Base-by-base conservation (phyloP, 176 grass and related monocot genomes). In the Microstegium vimineum region DNA sequence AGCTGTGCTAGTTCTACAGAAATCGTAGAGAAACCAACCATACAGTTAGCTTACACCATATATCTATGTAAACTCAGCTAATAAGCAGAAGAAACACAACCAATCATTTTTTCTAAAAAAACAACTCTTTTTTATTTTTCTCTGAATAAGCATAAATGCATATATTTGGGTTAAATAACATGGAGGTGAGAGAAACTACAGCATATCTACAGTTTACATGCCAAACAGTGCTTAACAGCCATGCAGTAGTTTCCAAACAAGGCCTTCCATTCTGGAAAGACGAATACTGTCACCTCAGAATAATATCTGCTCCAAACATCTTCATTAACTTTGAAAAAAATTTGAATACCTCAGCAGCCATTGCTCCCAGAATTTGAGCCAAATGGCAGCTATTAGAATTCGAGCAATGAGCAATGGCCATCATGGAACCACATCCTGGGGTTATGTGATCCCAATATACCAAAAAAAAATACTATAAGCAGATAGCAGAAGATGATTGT, bases 171-270 rank as follows among this genome's bases (percentile, higher is more conserved):
- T 37, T 20, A 35, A 18, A 78, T 45, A 18, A 78, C 38, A 78
- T 71, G 15, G 16, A 71, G 18, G 4, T 71, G 3, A 57, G 51
- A 8, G 40, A 12, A 66, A 61, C 52, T 78, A 28, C 5, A 52
- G 5, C 49, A 85, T 78, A 78, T 85, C 36, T 71, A 85, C 64
- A 47, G 2, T 30, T 77, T 61, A 70, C 8, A 60, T 14, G 41
- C 10, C 10, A 33, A 31, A 67, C n/a, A 38, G 8, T 69, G 27
- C 27, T 54, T 10, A 54, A 16, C 13, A 18, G 32, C 13, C 15
- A n/a, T 59, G 31, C 22, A 51, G 27, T 45, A 73, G 43, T 32
- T 59, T 15, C 17, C 4, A 15, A 47, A 54, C n/a, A 30, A 36
- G 3, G 49, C 25, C 17, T 62, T 62, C 36, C 23, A 20, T 77